Evolutionary conservation across 2,329 filamentous ascomycete genomes (phyloP).

Genomic region (Cladosporium sp.): DNA sequence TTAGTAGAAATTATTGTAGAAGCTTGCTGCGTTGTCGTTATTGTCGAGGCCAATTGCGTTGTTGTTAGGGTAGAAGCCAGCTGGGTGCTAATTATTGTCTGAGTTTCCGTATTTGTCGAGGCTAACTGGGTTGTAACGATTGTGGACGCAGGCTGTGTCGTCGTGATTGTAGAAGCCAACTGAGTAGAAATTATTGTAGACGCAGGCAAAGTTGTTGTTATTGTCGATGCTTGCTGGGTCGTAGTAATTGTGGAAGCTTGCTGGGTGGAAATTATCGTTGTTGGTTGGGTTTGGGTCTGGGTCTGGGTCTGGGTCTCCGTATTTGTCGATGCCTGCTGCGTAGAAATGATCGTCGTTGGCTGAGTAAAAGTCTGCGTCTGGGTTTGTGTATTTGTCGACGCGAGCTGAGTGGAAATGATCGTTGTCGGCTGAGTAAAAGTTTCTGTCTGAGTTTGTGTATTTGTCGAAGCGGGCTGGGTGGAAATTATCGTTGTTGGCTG

Average conservation of each 20-base stretch:
- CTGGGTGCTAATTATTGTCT: not conserved
- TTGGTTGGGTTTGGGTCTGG: not conserved
- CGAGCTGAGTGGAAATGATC: not conserved
- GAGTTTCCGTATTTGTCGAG: not conserved
- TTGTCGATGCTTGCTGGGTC: constrained; percentile 1
- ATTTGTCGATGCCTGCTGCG: not conserved
- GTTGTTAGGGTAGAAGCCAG: not conserved
- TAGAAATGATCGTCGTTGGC: not conserved
- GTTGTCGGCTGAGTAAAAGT: too few relatives aligned
- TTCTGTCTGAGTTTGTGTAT: not conserved
- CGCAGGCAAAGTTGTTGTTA: not conserved
- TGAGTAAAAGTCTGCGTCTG: not conserved
- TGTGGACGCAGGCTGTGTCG: not conserved
- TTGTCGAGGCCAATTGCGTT: not conserved
- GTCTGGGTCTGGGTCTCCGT: not conserved
- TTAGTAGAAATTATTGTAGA: not conserved
- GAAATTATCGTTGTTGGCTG: not conserved
- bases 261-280: not conserved
- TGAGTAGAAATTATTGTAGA: not conserved
- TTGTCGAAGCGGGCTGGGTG: not conserved
- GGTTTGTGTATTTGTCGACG: not conserved
- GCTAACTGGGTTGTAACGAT: not conserved
- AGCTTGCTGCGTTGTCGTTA: not conserved
- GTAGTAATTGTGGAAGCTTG: not conserved
- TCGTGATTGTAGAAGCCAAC: not conserved